Evolutionary conservation across 2,329 filamentous ascomycete species (phyloP).

Genomic region (Herpomyces periplanetae): DNA sequence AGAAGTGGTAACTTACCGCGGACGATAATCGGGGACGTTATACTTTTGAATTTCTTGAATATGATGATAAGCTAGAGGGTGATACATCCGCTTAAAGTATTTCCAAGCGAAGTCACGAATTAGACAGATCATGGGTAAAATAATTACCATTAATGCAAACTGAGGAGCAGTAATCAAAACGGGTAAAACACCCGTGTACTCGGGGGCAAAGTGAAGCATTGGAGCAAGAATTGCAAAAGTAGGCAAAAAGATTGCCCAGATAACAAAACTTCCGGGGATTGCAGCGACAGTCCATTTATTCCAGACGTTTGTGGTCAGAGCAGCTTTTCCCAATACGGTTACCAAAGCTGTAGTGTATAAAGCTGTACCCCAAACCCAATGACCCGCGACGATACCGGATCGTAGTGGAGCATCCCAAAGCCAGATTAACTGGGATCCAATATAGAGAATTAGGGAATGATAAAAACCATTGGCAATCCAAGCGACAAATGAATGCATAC

Average conservation of each 20-base stretch:
- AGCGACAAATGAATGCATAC: slow-evolving; percentile 52
- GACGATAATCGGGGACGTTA: slow-evolving; percentile 93
- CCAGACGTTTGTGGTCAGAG: slow-evolving; percentile 84
- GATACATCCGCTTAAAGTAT: slow-evolving; percentile 87
- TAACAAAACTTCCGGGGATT: slow-evolving; percentile 59
- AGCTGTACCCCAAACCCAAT: slow-evolving; percentile 94
- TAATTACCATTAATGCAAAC: slow-evolving; percentile 66
- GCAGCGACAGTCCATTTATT: slow-evolving; percentile 89
- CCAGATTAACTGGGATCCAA: slow-evolving; percentile 44
- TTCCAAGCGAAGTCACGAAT: slow-evolving; percentile 80
- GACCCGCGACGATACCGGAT: slow-evolving; percentile 47
- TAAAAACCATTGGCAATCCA: slow-evolving; percentile 89
- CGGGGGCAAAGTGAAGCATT: slow-evolving; percentile 33
- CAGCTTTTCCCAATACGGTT: slow-evolving; percentile 75
- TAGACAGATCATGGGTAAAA: slow-evolving; percentile 41
- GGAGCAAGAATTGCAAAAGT: slow-evolving; percentile 58
- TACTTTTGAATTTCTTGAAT: slow-evolving; percentile 99
- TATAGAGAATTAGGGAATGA: slow-evolving; percentile 72
- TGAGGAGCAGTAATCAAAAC: slow-evolving; percentile 37
- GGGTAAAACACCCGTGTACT: slow-evolving; percentile 52
- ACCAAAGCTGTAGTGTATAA: slow-evolving; percentile 73
- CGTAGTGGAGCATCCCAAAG: slow-evolving; percentile 32
- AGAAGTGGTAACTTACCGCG: slow-evolving; percentile 20
- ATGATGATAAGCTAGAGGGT: slow-evolving; percentile 76
- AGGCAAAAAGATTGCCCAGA: slow-evolving; percentile 71